Percentiles rank a stretch among this genome's conserved stretches.
These are phyloP conservation scores for Cyberlindnera amylophila DNA, from an alignment of 805 yeast genomes.

Conservation along the genomic window DNA sequence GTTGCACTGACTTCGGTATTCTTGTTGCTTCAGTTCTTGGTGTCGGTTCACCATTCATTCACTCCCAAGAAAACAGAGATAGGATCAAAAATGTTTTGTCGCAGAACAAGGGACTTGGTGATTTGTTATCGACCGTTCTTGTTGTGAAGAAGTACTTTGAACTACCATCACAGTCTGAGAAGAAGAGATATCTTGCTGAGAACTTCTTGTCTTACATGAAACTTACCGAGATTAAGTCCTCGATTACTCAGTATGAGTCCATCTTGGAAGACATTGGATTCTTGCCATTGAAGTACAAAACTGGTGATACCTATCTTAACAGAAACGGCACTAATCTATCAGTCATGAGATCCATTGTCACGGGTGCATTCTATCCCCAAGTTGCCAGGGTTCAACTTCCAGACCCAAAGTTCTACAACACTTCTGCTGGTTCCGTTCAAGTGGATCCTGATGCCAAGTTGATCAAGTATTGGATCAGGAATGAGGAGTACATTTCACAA, in stretches of 20 bases:
- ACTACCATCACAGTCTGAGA: slow-evolving; percentile 24
- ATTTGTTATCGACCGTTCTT: slow-evolving; percentile 61
- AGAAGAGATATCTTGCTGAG: slow-evolving; percentile 46
- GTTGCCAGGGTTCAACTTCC: slow-evolving; percentile 80
- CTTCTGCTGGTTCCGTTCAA: slow-evolving; percentile 76
- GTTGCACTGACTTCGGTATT: slow-evolving; percentile 73
- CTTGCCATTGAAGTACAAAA: slow-evolving; percentile 50
- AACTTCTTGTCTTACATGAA: slow-evolving; percentile 60
- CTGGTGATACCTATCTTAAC: slow-evolving; percentile 37
- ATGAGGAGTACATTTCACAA: slow-evolving; percentile 43
- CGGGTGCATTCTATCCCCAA: slow-evolving; percentile 83
- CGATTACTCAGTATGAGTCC: slow-evolving; percentile 65
- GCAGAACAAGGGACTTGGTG: slow-evolving; percentile 57
- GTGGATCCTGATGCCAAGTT: slow-evolving; percentile 77
- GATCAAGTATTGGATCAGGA: slow-evolving; percentile 70
- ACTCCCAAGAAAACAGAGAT: slow-evolving; percentile 60
- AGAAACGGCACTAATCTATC: slow-evolving; percentile 46
- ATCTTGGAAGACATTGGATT: slow-evolving; percentile 78
- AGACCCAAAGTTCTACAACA: slow-evolving; percentile 66
- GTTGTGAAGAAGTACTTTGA: slow-evolving; percentile 53
- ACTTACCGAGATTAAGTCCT: slow-evolving; percentile 66
- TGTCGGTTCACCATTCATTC: slow-evolving; percentile 69
- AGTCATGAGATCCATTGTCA: slow-evolving; percentile 61
- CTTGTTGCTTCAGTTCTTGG: slow-evolving; percentile 76
- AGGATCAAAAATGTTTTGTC: slow-evolving; percentile 46